Evolutionary conservation across 192 early-diverging fungal species (phyloP).

Genomic region (Geranomyces michiganensis): DNA sequence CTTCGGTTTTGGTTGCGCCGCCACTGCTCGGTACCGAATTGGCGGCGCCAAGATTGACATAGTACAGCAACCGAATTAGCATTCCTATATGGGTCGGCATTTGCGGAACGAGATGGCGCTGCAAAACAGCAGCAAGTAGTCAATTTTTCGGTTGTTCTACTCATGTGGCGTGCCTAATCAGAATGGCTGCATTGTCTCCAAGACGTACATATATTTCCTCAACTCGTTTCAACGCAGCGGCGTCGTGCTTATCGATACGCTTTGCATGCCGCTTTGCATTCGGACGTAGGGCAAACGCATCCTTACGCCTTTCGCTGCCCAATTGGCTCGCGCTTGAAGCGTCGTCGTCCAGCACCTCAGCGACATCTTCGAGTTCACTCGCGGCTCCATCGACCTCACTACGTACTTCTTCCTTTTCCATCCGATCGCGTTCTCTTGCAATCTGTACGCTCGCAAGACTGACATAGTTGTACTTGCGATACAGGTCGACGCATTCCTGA

Average conservation of each 20-base stretch:
- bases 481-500: constrained; percentile 36
- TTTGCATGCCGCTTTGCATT: not conserved
- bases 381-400: not conserved
- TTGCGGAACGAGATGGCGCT: constrained; percentile 41
- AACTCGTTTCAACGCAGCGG: constrained; percentile 31
- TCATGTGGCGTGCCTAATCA: not conserved
- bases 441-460: constrained; percentile 39
- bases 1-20: constrained; percentile 10
- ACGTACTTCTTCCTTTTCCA: constrained; percentile 21
- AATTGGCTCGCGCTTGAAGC: constrained; percentile 17
- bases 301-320: constrained; percentile 26
- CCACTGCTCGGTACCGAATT: not conserved
- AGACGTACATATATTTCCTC: constrained; percentile 45
- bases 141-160: constrained; percentile 12
- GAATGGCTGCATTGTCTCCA: too few relatives aligned
- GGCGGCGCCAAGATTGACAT: constrained; percentile 52
- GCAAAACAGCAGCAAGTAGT: not conserved
- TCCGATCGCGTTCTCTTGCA: constrained; percentile 19
- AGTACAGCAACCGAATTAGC: constrained; percentile 54
- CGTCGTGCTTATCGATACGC: constrained; percentile 24
- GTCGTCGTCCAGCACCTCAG: constrained; percentile 21
- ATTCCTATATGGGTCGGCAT: constrained; percentile 48
- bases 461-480: constrained; percentile 40
- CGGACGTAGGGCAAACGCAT: constrained; percentile 9
- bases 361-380: not conserved